A percentile compares a stretch with the other conserved stretches of the same genome.
Evolutionary conservation across 345 rosid genomes (phyloP).

Genomic region (Populus simonii): DNA sequence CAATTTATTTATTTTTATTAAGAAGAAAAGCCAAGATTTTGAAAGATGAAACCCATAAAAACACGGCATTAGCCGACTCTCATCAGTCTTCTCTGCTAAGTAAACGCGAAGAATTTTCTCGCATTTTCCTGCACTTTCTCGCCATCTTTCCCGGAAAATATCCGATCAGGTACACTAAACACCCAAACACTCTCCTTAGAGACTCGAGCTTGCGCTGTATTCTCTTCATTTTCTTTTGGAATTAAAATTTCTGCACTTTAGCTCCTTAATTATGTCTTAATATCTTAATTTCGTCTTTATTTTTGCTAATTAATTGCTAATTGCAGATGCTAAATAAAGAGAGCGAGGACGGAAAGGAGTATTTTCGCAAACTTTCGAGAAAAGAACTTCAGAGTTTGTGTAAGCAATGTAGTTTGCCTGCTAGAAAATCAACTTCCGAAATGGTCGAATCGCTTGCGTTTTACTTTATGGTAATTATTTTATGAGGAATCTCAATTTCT

Average conservation of each 20-base stretch:
- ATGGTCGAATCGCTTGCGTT: conserved; percentile 58
- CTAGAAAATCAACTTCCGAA: conserved; percentile 59
- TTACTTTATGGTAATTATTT: conserved; percentile 43
- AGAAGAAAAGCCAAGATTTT: conserved; percentile 3
- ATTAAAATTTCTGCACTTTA: neutral
- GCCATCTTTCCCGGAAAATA: conserved; percentile 39
- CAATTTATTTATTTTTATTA: neutral
- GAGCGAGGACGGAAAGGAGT: conserved; percentile 49
- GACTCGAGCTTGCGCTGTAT: neutral
- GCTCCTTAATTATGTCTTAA: neutral
- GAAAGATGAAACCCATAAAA: conserved; percentile 1
- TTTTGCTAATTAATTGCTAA: neutral
- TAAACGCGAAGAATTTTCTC: neutral
- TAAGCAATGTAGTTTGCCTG: conserved; percentile 66
- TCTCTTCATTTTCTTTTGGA: conserved; percentile 6
- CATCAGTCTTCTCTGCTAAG: neutral
- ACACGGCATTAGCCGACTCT: neutral
- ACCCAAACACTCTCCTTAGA: neutral
- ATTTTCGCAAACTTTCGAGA: conserved; percentile 46
- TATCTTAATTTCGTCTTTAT: neutral
- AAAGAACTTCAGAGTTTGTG: conserved; percentile 76
- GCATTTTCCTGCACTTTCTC: conserved; percentile 36
- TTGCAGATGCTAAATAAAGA: neutral
- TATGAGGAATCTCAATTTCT: neutral
- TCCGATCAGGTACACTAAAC: conserved; percentile 27